phyloP scores from a whole-genome alignment of 2,329 filamentous ascomycete species.

The Lecanosticta acicola region DNA sequence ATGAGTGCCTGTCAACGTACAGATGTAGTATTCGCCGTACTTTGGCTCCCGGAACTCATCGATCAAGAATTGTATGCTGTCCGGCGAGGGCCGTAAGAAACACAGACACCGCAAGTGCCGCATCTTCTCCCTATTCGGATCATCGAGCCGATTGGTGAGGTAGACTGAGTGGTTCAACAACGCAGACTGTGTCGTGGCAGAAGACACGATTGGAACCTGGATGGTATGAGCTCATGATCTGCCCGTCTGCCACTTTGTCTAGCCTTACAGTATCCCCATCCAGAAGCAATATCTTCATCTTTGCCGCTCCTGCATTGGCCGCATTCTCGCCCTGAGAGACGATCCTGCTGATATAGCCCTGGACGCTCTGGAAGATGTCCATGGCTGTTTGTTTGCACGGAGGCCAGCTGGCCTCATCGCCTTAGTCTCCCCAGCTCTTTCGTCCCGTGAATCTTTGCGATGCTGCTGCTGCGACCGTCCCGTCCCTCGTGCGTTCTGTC shows the following conservation, averaged over 20 bases:
- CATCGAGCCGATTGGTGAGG: conserved; percentile 93
- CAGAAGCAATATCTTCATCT: conserved; percentile 97
- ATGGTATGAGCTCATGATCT: conserved; percentile 12
- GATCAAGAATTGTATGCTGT: conserved; percentile 87
- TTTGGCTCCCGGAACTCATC: conserved; percentile 94
- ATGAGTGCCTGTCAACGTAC: conserved; percentile 33
- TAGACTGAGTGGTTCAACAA: conserved; percentile 96
- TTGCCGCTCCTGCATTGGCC: conserved; percentile 59
- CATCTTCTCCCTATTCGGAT: conserved; percentile 89
- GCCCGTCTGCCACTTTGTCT: neutral
- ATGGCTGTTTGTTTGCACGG: conserved; percentile 47
- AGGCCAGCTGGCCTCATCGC: neutral
- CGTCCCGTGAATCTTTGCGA: neutral
- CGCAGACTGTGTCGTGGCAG: conserved; percentile 89
- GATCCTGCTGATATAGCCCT: conserved; percentile 95
- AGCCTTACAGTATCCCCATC: conserved; percentile 77
- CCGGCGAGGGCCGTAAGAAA: conserved; percentile 84
- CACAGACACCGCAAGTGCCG: conserved; percentile 89
- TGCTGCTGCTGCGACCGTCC: no score
- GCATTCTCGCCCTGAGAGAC: conserved; percentile 68
- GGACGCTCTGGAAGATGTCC: conserved; percentile 90
- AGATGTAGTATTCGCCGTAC: conserved; percentile 95
- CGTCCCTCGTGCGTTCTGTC: no score
- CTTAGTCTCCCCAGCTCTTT: neutral
- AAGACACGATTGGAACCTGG: conserved; percentile 82